phyloP scores from a whole-genome alignment of 495 filamentous ascomycete species.

The Annulohypoxylon nitens region DNA sequence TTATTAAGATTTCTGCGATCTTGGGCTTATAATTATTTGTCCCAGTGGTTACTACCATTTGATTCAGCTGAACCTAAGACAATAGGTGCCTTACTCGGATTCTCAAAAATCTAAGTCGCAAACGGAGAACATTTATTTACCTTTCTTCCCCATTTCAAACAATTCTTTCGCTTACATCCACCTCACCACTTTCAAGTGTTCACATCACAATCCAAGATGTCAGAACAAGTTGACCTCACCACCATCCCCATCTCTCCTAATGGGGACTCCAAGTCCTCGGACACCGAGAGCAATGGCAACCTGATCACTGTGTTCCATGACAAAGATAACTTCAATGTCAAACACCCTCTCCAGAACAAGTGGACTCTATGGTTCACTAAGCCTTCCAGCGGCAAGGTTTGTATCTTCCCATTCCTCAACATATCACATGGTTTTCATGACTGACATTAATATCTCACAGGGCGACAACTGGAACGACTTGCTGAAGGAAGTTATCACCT shows the following conservation, averaged over 20 bases:
- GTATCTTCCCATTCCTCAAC: slow-evolving; percentile 35
- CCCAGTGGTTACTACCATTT: not conserved
- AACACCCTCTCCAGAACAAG: slow-evolving; percentile 94
- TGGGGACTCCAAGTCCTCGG: slow-evolving; percentile 57
- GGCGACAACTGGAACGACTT: slow-evolving; percentile 99
- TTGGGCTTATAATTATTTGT: not conserved
- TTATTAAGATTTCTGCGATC: slow-evolving; percentile 2
- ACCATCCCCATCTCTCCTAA: slow-evolving; percentile 82
- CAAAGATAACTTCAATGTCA: slow-evolving; percentile 98
- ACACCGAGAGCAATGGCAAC: slow-evolving; percentile 59
- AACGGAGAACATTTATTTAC: slow-evolving; percentile 6
- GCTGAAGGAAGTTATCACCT: slow-evolving; percentile 97
- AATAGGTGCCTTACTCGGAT: not conserved
- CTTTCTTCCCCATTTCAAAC: slow-evolving; percentile 7
- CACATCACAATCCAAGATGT: slow-evolving; percentile 53
- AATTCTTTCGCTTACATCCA: not conserved
- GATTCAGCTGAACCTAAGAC: not conserved
- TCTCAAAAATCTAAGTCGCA: slow-evolving; percentile 7
- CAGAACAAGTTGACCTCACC: slow-evolving; percentile 68
- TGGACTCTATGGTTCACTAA: slow-evolving; percentile 99
- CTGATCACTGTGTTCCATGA: slow-evolving; percentile 95
- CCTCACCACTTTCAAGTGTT: not conserved
- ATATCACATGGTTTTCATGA: slow-evolving; percentile 34
- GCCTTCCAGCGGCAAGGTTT: slow-evolving; percentile 94
- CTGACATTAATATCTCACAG: slow-evolving; percentile 56